Percentiles rank a stretch among this genome's conserved stretches.
Conservation (phyloP, 2,329 filamentous ascomycete genomes). For the Sarocladiaceae sp. region DNA sequence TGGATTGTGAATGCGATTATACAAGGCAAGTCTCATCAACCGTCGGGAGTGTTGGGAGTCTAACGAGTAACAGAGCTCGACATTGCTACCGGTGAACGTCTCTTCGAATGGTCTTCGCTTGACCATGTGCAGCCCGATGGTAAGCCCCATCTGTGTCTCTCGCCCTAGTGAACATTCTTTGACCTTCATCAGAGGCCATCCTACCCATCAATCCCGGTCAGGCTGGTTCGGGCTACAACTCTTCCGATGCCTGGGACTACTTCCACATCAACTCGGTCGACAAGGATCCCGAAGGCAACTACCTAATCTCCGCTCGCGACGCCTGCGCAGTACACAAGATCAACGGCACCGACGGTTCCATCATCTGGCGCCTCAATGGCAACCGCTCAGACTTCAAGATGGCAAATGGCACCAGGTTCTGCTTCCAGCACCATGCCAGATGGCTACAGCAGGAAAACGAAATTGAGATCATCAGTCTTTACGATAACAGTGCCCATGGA, state of each 20-base stretch:
- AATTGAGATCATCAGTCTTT: constrained; percentile 47
- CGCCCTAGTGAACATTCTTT: too few species aligned
- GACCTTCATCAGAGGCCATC: constrained; percentile 32
- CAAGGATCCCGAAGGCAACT: constrained; percentile 42
- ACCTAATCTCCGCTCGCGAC: constrained; percentile 50
- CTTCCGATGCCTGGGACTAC: constrained; percentile 44
- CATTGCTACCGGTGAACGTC: constrained; percentile 42
- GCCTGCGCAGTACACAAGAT: constrained; percentile 44
- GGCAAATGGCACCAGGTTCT: constrained; percentile 33
- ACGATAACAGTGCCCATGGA: constrained; percentile 48
- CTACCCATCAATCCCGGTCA: constrained; percentile 32
- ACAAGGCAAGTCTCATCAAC: too few species aligned
- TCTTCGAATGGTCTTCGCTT: constrained; percentile 41
- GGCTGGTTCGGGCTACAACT: constrained; percentile 20
- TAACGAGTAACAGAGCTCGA: too few species aligned
- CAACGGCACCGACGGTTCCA: constrained; percentile 39
- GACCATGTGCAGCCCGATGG: too few species aligned
- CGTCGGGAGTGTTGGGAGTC: too few species aligned
- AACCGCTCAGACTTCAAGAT: constrained; percentile 35
- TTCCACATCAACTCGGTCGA: constrained; percentile 57
- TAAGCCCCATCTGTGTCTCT: too few species aligned
- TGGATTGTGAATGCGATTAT: constrained; percentile 53
- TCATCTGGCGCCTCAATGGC: constrained; percentile 51
- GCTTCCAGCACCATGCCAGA: constrained; percentile 50
- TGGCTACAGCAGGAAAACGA: constrained; percentile 34